These are phyloP conservation scores for Colletotrichum simmondsii DNA, from an alignment of 2,329 filamentous ascomycete species.

Conservation along the genomic window DNA sequence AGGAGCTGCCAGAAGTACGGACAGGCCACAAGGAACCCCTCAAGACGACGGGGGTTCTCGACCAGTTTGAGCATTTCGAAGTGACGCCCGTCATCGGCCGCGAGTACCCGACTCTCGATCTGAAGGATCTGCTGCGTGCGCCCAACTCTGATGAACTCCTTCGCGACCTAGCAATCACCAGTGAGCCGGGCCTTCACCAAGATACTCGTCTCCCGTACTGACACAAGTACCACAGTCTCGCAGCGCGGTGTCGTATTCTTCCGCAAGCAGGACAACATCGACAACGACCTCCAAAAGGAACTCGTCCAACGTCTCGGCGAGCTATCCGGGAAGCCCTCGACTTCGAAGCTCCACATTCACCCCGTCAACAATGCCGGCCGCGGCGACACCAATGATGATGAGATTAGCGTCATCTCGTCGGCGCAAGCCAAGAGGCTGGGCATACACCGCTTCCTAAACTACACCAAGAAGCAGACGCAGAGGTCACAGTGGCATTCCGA, in stretches of 20 bases:
- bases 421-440: slow-evolving; percentile 64
- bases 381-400: slow-evolving; percentile 63
- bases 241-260: slow-evolving; percentile 78
- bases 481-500: slow-evolving; percentile 69
- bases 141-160: slow-evolving; percentile 72
- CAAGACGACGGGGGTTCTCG: slow-evolving; percentile 60
- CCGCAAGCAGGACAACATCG: slow-evolving; percentile 69
- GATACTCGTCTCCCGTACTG: not conserved
- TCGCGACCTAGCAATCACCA: slow-evolving; percentile 74
- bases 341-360: slow-evolving; percentile 69
- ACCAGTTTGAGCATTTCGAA: slow-evolving; percentile 66
- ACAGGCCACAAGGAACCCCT: slow-evolving; percentile 49
- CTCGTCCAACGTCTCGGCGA: slow-evolving; percentile 70
- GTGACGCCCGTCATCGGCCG: slow-evolving; percentile 71
- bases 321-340: slow-evolving; percentile 65
- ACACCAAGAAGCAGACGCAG: slow-evolving; percentile 56
- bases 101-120: slow-evolving; percentile 68
- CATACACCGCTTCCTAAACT: slow-evolving; percentile 44
- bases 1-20: slow-evolving; percentile 21
- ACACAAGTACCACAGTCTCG: slow-evolving; percentile 60
- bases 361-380: slow-evolving; percentile 64
- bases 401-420: slow-evolving; percentile 74
- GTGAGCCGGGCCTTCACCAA: slow-evolving; percentile 49
- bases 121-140: slow-evolving; percentile 70
- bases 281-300: slow-evolving; percentile 73